Percentiles rank a stretch among this genome's conserved stretches.
Evolutionary conservation across 176 grass and related monocot species (phyloP).

Genomic region (Carex kokanica): DNA sequence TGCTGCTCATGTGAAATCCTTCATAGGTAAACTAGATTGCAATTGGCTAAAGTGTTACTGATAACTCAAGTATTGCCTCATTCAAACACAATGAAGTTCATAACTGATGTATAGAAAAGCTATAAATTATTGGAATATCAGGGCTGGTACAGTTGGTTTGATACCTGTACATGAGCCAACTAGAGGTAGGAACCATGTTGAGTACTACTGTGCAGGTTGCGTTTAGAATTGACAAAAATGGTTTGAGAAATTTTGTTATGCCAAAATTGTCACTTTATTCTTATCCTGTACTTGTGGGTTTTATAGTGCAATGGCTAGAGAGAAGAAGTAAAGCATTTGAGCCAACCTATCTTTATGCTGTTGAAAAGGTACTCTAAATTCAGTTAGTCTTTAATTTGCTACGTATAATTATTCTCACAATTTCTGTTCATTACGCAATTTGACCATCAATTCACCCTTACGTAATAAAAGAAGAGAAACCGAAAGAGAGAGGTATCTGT

Average conservation of each 20-base stretch:
- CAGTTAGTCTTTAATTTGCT: neutral
- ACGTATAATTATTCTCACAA: neutral
- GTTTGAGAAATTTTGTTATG: neutral
- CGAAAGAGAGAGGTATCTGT: neutral
- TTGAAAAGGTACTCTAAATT: conserved; percentile 67
- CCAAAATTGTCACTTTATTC: conserved; percentile 9
- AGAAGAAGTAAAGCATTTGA: conserved; percentile 92
- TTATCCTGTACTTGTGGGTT: conserved; percentile 37
- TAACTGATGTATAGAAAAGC: neutral
- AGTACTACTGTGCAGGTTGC: neutral
- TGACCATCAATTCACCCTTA: neutral
- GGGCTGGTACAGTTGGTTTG: neutral
- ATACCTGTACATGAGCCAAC: neutral
- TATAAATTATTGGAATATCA: neutral
- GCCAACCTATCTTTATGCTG: conserved; percentile 85
- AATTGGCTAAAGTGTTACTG: neutral
- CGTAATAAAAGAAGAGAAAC: too few relatives aligned
- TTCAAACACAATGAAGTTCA: neutral
- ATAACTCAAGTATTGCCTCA: neutral
- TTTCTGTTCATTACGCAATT: neutral
- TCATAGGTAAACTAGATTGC: conserved; percentile 49
- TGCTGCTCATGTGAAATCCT: conserved; percentile 56
- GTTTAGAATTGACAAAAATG: neutral
- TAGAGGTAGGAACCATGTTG: neutral
- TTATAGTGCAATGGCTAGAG: conserved; percentile 93